phyloP scores from a whole-genome alignment of 75 land plant genomes.

The Gnetum montanum region DNA sequence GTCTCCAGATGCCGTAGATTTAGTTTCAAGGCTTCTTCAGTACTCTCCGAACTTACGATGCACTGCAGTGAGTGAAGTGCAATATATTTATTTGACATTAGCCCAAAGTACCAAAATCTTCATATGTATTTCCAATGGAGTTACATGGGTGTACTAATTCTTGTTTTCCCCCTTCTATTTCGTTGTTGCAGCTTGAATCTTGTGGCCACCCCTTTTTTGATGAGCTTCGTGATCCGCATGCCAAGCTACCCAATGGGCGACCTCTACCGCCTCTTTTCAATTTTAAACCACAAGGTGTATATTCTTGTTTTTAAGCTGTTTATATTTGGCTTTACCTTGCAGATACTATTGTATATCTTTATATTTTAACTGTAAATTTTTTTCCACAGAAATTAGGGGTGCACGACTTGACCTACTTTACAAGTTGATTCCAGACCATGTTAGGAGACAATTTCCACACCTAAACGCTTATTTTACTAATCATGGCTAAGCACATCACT shows the following conservation, averaged over 20 bases:
- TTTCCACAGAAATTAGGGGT: not conserved
- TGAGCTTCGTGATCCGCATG: constrained; percentile 55
- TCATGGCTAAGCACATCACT: not conserved
- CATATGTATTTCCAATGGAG: not conserved
- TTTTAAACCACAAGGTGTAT: constrained; percentile 56
- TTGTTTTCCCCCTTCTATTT: constrained; percentile 6
- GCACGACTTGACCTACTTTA: not conserved
- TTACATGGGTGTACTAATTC: constrained; percentile 6
- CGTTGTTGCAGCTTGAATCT: constrained; percentile 51
- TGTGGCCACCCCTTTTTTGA: constrained; percentile 81
- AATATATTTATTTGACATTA: not conserved
- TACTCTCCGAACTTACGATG: constrained; percentile 60
- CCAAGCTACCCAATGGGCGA: constrained; percentile 50
- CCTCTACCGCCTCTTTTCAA: constrained; percentile 61
- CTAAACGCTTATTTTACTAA: not conserved
- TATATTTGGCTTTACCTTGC: not conserved
- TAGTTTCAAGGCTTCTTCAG: constrained; percentile 66
- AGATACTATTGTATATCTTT: not conserved
- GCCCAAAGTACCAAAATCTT: not conserved
- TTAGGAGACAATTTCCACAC: not conserved
- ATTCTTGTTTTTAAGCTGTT: not conserved
- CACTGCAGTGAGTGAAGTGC: constrained; percentile 38
- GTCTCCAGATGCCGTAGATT: constrained; percentile 84
- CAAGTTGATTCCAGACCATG: not conserved
- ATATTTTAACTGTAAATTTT: not conserved